These are phyloP conservation scores for Plicaturopsis crispa DNA, from an alignment of 768 basidiomycete genomes.

Conservation along the genomic window DNA sequence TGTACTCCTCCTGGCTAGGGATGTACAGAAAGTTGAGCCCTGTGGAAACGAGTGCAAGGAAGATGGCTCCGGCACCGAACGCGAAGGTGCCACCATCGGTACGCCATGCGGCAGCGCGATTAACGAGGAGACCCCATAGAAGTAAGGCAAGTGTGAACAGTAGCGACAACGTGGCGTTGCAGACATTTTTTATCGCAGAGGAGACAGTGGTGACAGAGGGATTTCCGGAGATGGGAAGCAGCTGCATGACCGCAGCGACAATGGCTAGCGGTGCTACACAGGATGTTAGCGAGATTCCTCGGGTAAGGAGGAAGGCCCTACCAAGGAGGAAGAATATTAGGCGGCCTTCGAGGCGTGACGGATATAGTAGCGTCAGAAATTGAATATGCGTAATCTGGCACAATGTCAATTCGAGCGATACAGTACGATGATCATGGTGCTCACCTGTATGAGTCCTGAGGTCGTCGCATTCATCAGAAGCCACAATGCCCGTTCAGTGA, in stretches of 20 bases:
- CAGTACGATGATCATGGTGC: slow-evolving; percentile 13
- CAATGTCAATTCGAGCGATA: neutral
- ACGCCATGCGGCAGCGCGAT: slow-evolving; percentile 89
- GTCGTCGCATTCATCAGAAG: slow-evolving; percentile 82
- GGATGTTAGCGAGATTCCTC: slow-evolving; percentile 1
- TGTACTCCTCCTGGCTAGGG: slow-evolving; percentile 70
- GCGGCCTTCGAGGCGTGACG: slow-evolving; percentile 79
- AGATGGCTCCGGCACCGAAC: slow-evolving; percentile 80
- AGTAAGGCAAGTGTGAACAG: slow-evolving; percentile 86
- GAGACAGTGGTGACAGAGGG: slow-evolving; percentile 43
- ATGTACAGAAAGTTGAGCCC: slow-evolving; percentile 87
- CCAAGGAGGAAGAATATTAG: slow-evolving; percentile 83
- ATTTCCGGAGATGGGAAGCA: slow-evolving; percentile 57
- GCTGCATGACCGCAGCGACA: slow-evolving; percentile 75
- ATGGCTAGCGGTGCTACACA: slow-evolving; percentile 73
- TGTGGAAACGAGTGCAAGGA: slow-evolving; percentile 77
- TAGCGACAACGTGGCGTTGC: slow-evolving; percentile 93
- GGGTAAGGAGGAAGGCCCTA: slow-evolving; percentile 21
- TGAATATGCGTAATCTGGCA: slow-evolving; percentile 92
- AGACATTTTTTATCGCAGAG: slow-evolving; percentile 80
- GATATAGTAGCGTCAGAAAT: slow-evolving; percentile 91
- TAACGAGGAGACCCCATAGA: slow-evolving; percentile 90
- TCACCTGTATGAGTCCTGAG: slow-evolving; percentile 78
- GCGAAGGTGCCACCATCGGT: slow-evolving; percentile 94
- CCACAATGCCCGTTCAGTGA: slow-evolving; percentile 68